Base-by-base conservation (phyloP, 805 yeast species). In the Ogataea nitratoaversa region DNA sequence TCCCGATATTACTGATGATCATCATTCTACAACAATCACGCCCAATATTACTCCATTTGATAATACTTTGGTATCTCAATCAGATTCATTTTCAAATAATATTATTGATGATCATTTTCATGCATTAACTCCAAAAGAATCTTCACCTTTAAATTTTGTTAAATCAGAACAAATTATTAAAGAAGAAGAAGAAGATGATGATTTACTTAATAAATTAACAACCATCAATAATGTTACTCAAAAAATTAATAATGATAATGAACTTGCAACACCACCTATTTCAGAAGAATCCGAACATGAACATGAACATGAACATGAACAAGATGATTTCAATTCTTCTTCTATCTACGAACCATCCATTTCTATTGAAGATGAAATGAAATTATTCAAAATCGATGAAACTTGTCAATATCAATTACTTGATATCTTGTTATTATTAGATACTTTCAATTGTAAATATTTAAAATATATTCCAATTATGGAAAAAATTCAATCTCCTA, bases 381-480 rank as follows among this genome's bases (percentile, higher is more conserved):
- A 12, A 11, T 19, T 11, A 20, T 37, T 32, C 12, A 16, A 3
- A 4, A 14, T 32, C 6, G 27, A 32, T 13, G 31, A 13, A 3
- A 20, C 13, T 7, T 22, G 25, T 18, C n/a, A 23, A 12, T 32
- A 37, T 22, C 32, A 32, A 14, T 28, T 37, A 13, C 16, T 37
- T 11, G 40, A 37, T 18, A 24, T 28, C 4, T 37, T 37, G 13
- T 27, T 33, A 5, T 23, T 43, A 6, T 35, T 57, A 14, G 23
- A 33, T 7, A 34, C 37, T 8, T 61, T 61, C 44, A 59, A 57
- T 38, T 3, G 23, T 1, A 38, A 41, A 11, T 47, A 48, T 32
- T 44, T 58, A 6, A 50, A 44, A 6, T 44, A 37, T 23, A 39
- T 53, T 2, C 65, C 65, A 13, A 52, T 60, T 19, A 45, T 61